Percentiles rank a stretch among this genome's conserved stretches.
phyloP scores from a whole-genome alignment of 768 basidiomycete species.

The Collybiopsis luxurians region DNA sequence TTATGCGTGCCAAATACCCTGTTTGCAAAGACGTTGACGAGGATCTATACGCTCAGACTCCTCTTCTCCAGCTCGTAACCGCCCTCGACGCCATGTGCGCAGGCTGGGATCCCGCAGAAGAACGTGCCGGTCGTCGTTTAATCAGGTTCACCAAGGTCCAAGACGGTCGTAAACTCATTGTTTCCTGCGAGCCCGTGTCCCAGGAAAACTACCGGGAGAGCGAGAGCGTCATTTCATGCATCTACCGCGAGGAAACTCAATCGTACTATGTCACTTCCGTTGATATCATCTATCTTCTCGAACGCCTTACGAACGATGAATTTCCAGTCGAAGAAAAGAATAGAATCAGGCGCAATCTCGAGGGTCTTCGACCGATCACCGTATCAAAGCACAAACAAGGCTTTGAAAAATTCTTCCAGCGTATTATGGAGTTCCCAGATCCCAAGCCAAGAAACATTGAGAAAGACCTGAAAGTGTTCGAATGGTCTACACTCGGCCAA shows the following conservation, averaged over 20 bases:
- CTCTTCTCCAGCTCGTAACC: constrained; percentile 59
- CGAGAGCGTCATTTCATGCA: constrained; percentile 91
- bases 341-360: constrained; percentile 89
- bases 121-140: constrained; percentile 69
- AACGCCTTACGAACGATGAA: constrained; percentile 68
- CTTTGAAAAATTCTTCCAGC: constrained; percentile 86
- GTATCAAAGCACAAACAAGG: constrained; percentile 83
- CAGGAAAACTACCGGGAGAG: constrained; percentile 72
- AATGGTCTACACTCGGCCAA: constrained; percentile 67
- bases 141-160: constrained; percentile 83
- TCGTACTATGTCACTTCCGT: constrained; percentile 91
- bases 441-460: constrained; percentile 97
- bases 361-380: constrained; percentile 88
- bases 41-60: constrained; percentile 48
- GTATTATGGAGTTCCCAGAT: constrained; percentile 93
- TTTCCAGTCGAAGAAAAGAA: constrained; percentile 98
- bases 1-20: constrained; percentile 40
- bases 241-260: constrained; percentile 76
- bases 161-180: constrained; percentile 71
- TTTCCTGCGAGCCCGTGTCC: constrained; percentile 73
- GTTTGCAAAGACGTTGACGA: constrained; percentile 26
- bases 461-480: constrained; percentile 91
- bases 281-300: constrained; percentile 91
- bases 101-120: constrained; percentile 66
- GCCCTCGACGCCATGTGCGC: constrained; percentile 53